Conservation (phyloP, 164 flowering plant genomes). For the Stephania cephalantha region DNA sequence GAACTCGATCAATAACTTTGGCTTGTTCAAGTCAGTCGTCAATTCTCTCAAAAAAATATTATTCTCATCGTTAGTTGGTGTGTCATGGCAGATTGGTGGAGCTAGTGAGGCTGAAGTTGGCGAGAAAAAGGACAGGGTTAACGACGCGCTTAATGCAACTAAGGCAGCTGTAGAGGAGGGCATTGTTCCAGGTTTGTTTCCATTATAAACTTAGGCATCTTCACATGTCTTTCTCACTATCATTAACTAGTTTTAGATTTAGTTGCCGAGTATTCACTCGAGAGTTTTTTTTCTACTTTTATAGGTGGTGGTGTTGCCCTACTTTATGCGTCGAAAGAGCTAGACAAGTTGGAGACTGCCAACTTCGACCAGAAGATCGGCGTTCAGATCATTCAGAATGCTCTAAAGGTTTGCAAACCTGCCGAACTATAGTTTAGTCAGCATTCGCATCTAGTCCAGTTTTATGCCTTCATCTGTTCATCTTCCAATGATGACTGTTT, state of each 20-base stretch:
- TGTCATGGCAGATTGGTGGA: conserved; percentile 73
- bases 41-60: background rate
- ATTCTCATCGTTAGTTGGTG: background rate
- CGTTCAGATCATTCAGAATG: conserved; percentile 94
- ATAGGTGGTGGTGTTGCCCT: conserved; percentile 99
- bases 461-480: background rate
- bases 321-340: conserved; percentile 86
- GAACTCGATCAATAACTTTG: too few relatives aligned
- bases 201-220: background rate
- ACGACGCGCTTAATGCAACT: conserved; percentile 95
- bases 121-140: conserved; percentile 93
- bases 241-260: background rate
- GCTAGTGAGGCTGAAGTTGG: conserved; percentile 96
- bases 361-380: conserved; percentile 98
- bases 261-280: background rate
- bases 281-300: background rate
- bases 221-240: background rate
- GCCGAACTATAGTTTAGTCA: background rate
- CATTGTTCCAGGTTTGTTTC: conserved; percentile 64
- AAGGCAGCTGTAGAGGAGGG: conserved; percentile 98
- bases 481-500: background rate
- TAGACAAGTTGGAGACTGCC: conserved; percentile 77
- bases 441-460: background rate
- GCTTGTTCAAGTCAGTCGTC: background rate
- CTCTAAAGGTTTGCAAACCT: conserved; percentile 54